phyloP scores from a whole-genome alignment of 2,329 filamentous ascomycete genomes.

The Penicillium occitanis region DNA sequence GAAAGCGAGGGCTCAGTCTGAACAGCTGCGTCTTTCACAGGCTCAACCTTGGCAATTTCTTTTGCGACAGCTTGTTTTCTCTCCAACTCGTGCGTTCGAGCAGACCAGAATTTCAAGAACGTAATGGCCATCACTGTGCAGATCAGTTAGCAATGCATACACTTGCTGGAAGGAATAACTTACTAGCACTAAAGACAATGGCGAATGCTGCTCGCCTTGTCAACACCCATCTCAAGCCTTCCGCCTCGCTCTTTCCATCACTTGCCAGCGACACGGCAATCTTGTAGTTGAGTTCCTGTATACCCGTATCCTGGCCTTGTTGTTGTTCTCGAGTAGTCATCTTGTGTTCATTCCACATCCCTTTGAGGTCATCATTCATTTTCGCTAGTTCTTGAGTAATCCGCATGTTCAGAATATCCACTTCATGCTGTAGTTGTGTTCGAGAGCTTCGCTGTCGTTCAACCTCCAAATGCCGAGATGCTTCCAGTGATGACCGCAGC shows the following conservation, averaged over 20 bases:
- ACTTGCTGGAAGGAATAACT: constrained; percentile 25
- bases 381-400: constrained; percentile 78
- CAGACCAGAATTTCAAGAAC: constrained; percentile 48
- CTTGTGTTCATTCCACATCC: constrained; percentile 93
- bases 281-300: constrained; percentile 94
- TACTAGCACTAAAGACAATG: constrained; percentile 54
- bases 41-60: constrained; percentile 31
- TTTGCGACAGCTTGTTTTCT: constrained; percentile 37
- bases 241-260: constrained; percentile 87
- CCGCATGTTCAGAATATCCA: constrained; percentile 85
- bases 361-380: constrained; percentile 87
- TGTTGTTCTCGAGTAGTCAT: constrained; percentile 90
- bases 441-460: constrained; percentile 81
- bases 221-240: constrained; percentile 83
- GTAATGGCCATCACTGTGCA: constrained; percentile 49
- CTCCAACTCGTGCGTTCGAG: constrained; percentile 37
- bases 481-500: constrained; percentile 80
- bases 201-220: constrained; percentile 64
- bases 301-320: constrained; percentile 77
- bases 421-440: constrained; percentile 84
- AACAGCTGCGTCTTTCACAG: constrained; percentile 22
- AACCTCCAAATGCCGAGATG: constrained; percentile 71
- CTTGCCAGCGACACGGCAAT: constrained; percentile 88
- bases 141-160: neutral
- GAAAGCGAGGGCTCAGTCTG: constrained; percentile 20